Percentiles rank a stretch among this genome's conserved stretches.
These are phyloP conservation scores for Talaromyces pinophilus DNA, from an alignment of 2,329 filamentous ascomycete species.

Conservation along the genomic window DNA sequence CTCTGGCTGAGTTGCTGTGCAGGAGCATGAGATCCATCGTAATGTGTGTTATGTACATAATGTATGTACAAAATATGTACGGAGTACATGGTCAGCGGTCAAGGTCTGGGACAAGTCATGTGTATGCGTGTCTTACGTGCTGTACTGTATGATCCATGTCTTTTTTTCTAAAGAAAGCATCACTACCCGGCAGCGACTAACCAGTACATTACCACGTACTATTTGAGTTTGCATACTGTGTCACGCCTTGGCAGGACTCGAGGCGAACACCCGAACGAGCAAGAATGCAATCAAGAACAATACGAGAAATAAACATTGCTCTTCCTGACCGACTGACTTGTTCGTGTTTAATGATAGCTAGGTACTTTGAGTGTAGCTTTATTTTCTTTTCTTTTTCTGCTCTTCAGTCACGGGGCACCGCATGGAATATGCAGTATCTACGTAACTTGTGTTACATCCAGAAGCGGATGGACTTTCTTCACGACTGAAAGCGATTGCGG, in stretches of 20 bases:
- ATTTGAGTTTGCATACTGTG: constrained; percentile 6
- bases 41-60: not conserved
- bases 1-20: not conserved
- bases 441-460: not conserved
- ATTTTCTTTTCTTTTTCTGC: not conserved
- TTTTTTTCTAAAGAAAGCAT: not conserved
- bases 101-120: not conserved
- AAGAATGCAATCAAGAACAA: not conserved
- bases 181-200: not conserved
- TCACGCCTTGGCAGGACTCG: constrained; percentile 7
- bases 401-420: not conserved
- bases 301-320: not conserved
- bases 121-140: constrained; percentile 10
- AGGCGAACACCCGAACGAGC: not conserved
- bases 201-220: not conserved
- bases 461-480: not conserved
- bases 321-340: not conserved
- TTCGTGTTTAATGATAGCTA: not conserved
- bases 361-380: not conserved
- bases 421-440: not conserved
- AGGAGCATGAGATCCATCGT: not conserved
- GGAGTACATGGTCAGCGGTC: not conserved
- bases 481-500: not conserved
- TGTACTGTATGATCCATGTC: not conserved
- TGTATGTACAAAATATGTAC: not conserved